phyloP scores from a whole-genome alignment of 352 stramenopile genomes.

The Phytophthora ramorum region DNA sequence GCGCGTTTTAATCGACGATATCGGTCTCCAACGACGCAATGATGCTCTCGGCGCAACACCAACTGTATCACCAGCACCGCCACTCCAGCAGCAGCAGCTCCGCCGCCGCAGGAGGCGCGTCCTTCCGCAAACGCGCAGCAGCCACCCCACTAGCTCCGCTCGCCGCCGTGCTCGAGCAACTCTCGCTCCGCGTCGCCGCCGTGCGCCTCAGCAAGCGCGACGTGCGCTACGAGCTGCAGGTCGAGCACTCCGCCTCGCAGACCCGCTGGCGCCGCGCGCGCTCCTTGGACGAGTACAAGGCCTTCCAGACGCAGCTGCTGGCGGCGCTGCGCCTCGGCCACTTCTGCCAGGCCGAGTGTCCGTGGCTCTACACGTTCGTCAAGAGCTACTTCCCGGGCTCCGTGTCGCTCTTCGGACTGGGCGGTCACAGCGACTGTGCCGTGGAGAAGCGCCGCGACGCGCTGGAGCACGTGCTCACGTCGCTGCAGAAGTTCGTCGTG shows the following conservation, averaged over 20 bases:
- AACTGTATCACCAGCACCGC: constrained; percentile 10
- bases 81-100: constrained; percentile 5
- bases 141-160: not conserved
- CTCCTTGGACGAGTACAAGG: constrained; percentile 42
- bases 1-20: not conserved
- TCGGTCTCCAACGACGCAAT: no score
- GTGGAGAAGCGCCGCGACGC: constrained; percentile 33
- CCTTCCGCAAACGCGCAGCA: constrained; percentile 6
- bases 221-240: constrained; percentile 16
- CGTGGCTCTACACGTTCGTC: constrained; percentile 58
- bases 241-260: constrained; percentile 8
- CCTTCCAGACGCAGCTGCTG: constrained; percentile 33
- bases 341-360: constrained; percentile 59
- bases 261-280: constrained; percentile 6
- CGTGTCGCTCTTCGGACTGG: constrained; percentile 28
- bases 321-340: constrained; percentile 40
- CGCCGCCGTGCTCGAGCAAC: constrained; percentile 18
- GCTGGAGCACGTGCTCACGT: constrained; percentile 36
- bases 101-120: not conserved
- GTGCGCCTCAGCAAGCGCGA: constrained; percentile 23
- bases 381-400: constrained; percentile 51
- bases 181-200: constrained; percentile 20
- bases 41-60: constrained; percentile 12
- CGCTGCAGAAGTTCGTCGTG: constrained; percentile 47
- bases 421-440: constrained; percentile 31